Conservation (phyloP, 1,139 yeast genomes). For the Kazachstania sp. region DNA sequence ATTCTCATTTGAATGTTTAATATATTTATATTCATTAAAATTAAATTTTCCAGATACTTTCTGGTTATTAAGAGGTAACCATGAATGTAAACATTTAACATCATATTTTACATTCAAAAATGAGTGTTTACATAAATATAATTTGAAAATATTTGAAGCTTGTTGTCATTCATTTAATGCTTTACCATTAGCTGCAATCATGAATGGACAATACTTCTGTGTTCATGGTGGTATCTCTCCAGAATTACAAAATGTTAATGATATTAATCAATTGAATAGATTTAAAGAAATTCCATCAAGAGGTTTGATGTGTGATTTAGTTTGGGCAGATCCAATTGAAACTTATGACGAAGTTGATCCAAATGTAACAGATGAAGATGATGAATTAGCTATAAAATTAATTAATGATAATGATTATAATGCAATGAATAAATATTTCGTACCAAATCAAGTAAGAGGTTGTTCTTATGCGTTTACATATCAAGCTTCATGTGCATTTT, state of each 20-base stretch:
- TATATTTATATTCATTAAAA: constrained; percentile 74
- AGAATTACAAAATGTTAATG: constrained; percentile 63
- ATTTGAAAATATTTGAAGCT: constrained; percentile 57
- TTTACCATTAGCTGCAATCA: constrained; percentile 84
- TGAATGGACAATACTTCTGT: constrained; percentile 92
- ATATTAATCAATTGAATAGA: constrained; percentile 61
- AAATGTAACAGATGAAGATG: constrained; percentile 32
- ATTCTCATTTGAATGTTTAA: constrained; percentile 79
- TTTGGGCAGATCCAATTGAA: constrained; percentile 95
- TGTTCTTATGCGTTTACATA: constrained; percentile 89
- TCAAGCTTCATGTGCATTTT: constrained; percentile 72
- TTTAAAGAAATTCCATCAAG: constrained; percentile 90
- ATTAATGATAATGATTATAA: constrained; percentile 67
- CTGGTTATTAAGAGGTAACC: constrained; percentile 87
- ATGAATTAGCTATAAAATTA: constrained; percentile 49
- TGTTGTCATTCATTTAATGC: constrained; percentile 77
- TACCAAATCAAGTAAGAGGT: constrained; percentile 74
- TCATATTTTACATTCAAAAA: constrained; percentile 88
- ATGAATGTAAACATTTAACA: constrained; percentile 89
- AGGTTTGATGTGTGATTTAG: constrained; percentile 88
- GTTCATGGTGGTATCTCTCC: constrained; percentile 98
- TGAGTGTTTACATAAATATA: constrained; percentile 86
- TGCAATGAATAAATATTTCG: constrained; percentile 41
- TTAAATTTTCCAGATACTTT: constrained; percentile 68
- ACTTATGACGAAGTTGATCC: constrained; percentile 72